Conservation (phyloP, 805 yeast genomes). For the Kregervanrija pseudodelftensis region DNA sequence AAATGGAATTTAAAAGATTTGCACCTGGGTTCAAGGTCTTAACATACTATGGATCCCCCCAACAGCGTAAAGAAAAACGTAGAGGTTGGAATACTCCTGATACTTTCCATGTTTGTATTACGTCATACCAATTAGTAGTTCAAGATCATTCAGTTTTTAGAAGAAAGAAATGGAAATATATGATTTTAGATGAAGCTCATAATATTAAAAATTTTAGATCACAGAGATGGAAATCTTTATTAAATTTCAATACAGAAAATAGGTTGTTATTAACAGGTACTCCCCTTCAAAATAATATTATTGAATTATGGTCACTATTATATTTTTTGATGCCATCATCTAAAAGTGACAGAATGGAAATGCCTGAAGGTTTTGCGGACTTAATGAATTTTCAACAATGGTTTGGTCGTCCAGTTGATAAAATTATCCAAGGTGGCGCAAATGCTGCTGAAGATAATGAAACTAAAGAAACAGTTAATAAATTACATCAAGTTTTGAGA, state of each 20-base stretch:
- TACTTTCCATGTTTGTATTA: conserved; percentile 93
- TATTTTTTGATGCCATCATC: conserved; percentile 95
- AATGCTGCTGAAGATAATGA: conserved; percentile 53
- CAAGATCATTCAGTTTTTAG: conserved; percentile 94
- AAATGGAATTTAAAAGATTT: conserved; percentile 96
- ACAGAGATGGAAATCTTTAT: conserved; percentile 91
- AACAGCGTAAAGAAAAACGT: conserved; percentile 90
- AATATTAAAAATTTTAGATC: conserved; percentile 95
- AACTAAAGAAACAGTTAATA: conserved; percentile 75
- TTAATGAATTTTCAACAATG: conserved; percentile 94
- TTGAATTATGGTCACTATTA: conserved; percentile 92
- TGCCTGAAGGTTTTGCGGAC: conserved; percentile 96
- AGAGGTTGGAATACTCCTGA: conserved; percentile 97
- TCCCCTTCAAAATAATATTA: conserved; percentile 89
- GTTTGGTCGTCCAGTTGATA: conserved; percentile 98
- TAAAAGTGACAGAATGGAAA: conserved; percentile 43
- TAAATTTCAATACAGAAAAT: conserved; percentile 89
- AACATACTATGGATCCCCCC: conserved; percentile 95
- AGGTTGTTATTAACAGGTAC: conserved; percentile 91
- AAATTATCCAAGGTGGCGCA: conserved; percentile 57
- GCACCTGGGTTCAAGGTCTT: conserved; percentile 96
- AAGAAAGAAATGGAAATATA: conserved; percentile 89
- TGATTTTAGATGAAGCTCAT: conserved; percentile 98
- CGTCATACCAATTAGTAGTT: conserved; percentile 94
- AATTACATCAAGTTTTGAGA: conserved; percentile 86